A percentile compares a stretch with the other conserved stretches of the same genome.
Conservation (phyloP, 2,329 filamentous ascomycete genomes). For the Ophiocordyceps camponoti-rufipedis region DNA sequence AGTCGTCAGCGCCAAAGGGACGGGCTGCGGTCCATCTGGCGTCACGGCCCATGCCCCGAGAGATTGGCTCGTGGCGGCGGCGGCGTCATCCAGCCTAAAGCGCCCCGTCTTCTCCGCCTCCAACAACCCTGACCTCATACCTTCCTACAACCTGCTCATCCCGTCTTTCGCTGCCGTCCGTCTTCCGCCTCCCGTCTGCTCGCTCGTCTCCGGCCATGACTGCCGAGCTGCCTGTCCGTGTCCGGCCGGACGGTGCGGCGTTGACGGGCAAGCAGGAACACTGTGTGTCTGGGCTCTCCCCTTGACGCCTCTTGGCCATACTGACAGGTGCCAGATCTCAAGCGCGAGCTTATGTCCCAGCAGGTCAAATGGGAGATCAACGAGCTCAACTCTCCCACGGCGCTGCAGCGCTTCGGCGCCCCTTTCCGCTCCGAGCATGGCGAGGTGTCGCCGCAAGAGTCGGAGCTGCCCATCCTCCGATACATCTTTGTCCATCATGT, state of each 20-base stretch:
- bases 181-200: no score
- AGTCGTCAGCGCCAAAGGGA: background rate
- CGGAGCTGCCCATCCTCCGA: conserved; percentile 78
- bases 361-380: conserved; percentile 82
- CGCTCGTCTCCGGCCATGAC: background rate
- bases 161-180: background rate
- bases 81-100: background rate
- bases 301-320: background rate
- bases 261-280: conserved; percentile 97
- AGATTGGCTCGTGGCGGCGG: background rate
- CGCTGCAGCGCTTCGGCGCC: conserved; percentile 83
- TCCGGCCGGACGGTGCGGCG: conserved; percentile 4
- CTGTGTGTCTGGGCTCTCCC: conserved; percentile 35
- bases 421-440: conserved; percentile 87
- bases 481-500: conserved; percentile 98
- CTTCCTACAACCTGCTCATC: no score
- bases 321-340: conserved; percentile 48
- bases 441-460: conserved; percentile 84
- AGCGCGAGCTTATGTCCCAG: conserved; percentile 79
- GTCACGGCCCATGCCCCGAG: background rate
- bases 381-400: conserved; percentile 88
- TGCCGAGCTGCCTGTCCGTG: background rate
- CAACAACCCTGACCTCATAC: background rate
- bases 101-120: background rate
- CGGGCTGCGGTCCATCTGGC: no score